Base-by-base conservation (phyloP, 176 grass and related monocot genomes). In the Secale cereale region DNA sequence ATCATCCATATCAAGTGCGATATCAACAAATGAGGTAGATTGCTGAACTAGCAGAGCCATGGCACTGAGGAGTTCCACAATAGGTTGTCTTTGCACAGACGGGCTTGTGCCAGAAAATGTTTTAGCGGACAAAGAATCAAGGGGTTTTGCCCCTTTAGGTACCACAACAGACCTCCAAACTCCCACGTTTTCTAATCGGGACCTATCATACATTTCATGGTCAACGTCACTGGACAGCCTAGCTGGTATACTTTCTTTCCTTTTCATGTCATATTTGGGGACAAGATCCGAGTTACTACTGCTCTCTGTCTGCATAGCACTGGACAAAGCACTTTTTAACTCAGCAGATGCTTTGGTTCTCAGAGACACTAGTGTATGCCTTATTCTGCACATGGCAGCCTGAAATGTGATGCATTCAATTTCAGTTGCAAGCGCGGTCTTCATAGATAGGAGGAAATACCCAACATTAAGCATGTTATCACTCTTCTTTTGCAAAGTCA, bases 381-480 rank as follows among this genome's bases (percentile, higher is more conserved):
- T 92, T 86, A 95, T 86, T 76, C 91, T 87, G 72, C 97, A 98
- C 97, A 98, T 94, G 59, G 93, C 85, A 41, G 97, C 94, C 89
- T 98, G 97, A 90, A 92, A 95, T 39, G 84, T 94, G 67, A 94
- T 91, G 69, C 93, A 98, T 76, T 98, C 97, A 64, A 96, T 85
- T 79, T 98, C 91, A 79, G 91, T 94, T 74, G 91, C 97, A 82
- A 98, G 81, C 71, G 88, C 89, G 76, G 94, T 90, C 90, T 95
- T 98, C 65, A 82, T 87, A 83, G 97, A 91, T 16, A 98, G 66
- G 61, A 98, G 83, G 79, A 95, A 91, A 86, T 87, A 76, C 15
- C 86, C 88, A 12, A 86, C 81, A 45, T 94, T 89, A 30, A 92
- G 78, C 76, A 91, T 86, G 83, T 23, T 85, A 19, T 92, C 93